A percentile compares a stretch with the other conserved stretches of the same genome.
Conservation (phyloP, 1,284 basidiomycete species). For the Malassezia yamatoensis region DNA sequence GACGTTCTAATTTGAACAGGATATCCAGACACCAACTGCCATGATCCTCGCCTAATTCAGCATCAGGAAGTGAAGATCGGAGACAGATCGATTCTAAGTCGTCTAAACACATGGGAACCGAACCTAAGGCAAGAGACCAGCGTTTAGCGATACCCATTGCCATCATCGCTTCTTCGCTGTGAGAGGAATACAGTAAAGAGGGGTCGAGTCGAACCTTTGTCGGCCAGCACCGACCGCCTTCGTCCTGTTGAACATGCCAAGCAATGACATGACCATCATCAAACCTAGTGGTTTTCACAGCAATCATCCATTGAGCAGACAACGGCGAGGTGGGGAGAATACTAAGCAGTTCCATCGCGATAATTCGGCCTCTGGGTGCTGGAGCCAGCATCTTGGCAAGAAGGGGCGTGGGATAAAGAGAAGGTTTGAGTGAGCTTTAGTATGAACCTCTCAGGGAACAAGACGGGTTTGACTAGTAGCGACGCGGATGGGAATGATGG, state of each 20-base stretch:
- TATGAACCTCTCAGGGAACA: too few species aligned
- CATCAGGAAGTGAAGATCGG: slow-evolving; percentile 11
- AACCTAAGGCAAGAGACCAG: slow-evolving; percentile 2
- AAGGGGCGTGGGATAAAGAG: too few species aligned
- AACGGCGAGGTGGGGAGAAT: background rate
- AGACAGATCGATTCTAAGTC: slow-evolving; percentile 12
- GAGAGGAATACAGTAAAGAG: slow-evolving; percentile 5
- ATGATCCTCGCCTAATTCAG: slow-evolving; percentile 14
- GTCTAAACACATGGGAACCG: slow-evolving; percentile 9
- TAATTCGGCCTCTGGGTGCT: slow-evolving; percentile 8
- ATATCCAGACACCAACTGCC: slow-evolving; percentile 17
- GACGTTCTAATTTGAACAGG: slow-evolving; percentile 8
- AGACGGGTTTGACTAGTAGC: too few species aligned
- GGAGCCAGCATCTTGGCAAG: background rate
- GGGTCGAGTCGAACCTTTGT: slow-evolving; percentile 1
- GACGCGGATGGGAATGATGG: too few species aligned
- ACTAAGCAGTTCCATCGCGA: slow-evolving; percentile 12
- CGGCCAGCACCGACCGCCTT: slow-evolving; percentile 8
- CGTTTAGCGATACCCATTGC: slow-evolving; percentile 1
- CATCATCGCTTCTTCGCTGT: background rate
- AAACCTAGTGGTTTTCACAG: slow-evolving; percentile 15
- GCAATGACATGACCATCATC: slow-evolving; percentile 17
- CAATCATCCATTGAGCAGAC: slow-evolving; percentile 8
- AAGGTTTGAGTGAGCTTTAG: too few species aligned
- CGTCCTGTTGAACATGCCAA: slow-evolving; percentile 11